phyloP scores from a whole-genome alignment of 306 rosid genomes.

The Castanea mollissima region DNA sequence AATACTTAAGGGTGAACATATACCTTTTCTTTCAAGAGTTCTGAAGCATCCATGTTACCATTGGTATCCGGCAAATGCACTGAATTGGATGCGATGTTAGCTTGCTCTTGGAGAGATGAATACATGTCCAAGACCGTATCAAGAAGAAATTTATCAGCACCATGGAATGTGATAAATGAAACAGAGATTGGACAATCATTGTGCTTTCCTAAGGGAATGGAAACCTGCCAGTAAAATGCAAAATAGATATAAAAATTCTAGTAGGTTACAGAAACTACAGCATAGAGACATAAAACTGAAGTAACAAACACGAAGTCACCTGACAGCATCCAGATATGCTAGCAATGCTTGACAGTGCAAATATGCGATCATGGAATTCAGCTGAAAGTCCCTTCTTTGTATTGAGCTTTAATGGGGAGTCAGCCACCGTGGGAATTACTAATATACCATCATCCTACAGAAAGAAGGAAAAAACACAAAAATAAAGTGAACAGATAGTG shows the following conservation, averaged over 20 bases:
- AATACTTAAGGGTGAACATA: constrained; percentile 16
- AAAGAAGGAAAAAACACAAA: not conserved
- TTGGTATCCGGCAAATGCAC: constrained; percentile 51
- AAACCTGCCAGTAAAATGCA: constrained; percentile 46
- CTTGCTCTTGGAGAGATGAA: constrained; percentile 61
- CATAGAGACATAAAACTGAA: constrained; percentile 14
- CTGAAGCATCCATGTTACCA: constrained; percentile 66
- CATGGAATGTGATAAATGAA: constrained; percentile 66
- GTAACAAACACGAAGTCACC: constrained; percentile 40
- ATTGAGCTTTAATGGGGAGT: constrained; percentile 42
- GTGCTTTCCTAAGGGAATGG: constrained; percentile 70
- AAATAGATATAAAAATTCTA: constrained; percentile 2
- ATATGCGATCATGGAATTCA: constrained; percentile 42
- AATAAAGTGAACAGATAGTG: not conserved
- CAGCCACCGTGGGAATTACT: constrained; percentile 53
- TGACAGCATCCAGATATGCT: constrained; percentile 66
- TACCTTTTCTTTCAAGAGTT: constrained; percentile 87
- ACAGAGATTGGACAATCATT: constrained; percentile 59
- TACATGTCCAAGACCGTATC: constrained; percentile 74
- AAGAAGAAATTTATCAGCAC: constrained; percentile 88
- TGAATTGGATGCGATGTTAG: constrained; percentile 34
- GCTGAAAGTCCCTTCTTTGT: constrained; percentile 36
- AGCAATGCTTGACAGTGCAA: constrained; percentile 49
- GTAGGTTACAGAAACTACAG: constrained; percentile 17
- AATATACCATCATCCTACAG: constrained; percentile 54